Evolutionary conservation across 306 rosid genomes (phyloP), one percentile per base, ranked within the genome.

Genomic region (Cicer yamashitae): DNA sequence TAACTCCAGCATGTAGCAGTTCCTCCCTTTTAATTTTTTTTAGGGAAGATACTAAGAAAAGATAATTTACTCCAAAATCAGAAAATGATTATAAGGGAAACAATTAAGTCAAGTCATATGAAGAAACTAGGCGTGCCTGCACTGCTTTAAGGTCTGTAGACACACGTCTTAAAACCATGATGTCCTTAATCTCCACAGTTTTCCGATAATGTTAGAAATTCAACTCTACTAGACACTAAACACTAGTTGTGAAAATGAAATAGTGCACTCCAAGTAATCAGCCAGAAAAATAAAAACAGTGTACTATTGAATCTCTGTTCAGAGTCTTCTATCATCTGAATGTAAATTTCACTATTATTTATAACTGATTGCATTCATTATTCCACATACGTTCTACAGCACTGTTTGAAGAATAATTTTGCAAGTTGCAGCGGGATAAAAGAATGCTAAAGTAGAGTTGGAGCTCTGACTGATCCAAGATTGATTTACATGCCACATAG

Each of bases 311-410:
- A 75, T 50, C 77, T 59, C 40, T 52, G 22, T 58, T 74, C 25
- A 59, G 66, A 80, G 25, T 38, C 64, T 40, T 46, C 39, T 66
- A 67, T 74, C 47, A 38, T 74, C 45, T 81, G 11, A 74, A 81
- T 41, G 66, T 74, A 67, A 57, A 66, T 74, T 47, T 57, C 39
- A 74, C 39, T 18, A 67, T 46, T 45, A 48, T 43, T 47, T 51
- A 57, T 48, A 74, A 74, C 46, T 48, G 43, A 80, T 14, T 47
- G 53, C 56, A 67, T 66, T 73, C 25, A 10, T 1, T 57, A 38
- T 39, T 66, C 79, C 64, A 74, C 34, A 58, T 38, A 80, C 39
- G 47, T 12, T 67, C 13, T 52, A 40, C 14, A 48, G 63, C 44
- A 11, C 52, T 75, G 15, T 75, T 52, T n/a, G 20, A 71, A 64